Evolutionary conservation across 179 eudicot genomes (phyloP), one percentile per base, ranked within the genome.

Genomic region (Camellia oleifera): DNA sequence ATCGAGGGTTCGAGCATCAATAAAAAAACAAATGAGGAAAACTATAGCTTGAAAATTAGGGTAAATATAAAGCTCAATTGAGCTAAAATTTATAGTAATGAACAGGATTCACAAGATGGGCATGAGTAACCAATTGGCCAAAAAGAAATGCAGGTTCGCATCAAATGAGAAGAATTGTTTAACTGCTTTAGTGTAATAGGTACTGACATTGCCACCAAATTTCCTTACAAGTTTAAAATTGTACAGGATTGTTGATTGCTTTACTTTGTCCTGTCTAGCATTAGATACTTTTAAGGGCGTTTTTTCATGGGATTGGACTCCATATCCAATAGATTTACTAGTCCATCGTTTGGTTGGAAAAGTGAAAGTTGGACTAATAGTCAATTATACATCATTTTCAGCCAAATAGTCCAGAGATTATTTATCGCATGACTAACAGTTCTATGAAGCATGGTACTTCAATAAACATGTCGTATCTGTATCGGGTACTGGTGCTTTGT

Each of bases 1-100:
- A 88, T 45, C 69, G 80, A 81, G 62, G 65, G 20, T 65, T 66
- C 69, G 77, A 48, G 82, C 46, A 54, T 69, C 53, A n/a, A 4
- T 76, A 11, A 76, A 42, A 46, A 65, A 11, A 77, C 40, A 20
- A 13, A 32, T 14, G 12, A 23, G 20, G 26, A 57, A 74, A 10
- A 44, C 56, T 0, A 5, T 68, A 11, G 3, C 42, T 63, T 40
- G 44, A 65, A 70, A 20, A 77, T 63, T 11, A 13, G 67, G 64
- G 5, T 64, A 61, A 18, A 72, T 17, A 13, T 40, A 82, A 72
- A 12, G 15, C 4, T 14, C 44, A 62, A 17, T 58, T 32, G 26
- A 52, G 76, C 46, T 5, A 45, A 32, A 57, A 81, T 15, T 46
- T 61, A 5, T 10, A 75, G 23, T 7, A 75, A 12, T 46, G 57